Base-by-base conservation (phyloP, 78 protist genomes). In the Dictyostelium citrinum region DNA sequence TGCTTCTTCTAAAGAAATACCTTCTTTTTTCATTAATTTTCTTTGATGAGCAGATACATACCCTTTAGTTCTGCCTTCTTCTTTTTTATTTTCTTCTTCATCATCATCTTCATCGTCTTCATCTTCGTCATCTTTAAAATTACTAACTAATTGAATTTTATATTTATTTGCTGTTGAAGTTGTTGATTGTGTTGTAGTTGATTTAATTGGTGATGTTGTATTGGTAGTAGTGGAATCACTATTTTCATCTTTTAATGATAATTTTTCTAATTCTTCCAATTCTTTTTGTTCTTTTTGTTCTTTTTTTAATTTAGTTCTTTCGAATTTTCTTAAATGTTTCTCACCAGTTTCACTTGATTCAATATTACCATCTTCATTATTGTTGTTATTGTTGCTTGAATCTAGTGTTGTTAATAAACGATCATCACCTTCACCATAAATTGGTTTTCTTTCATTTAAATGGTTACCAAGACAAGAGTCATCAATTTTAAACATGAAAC, bases 401-500 rank as follows among this genome's bases (percentile, higher is more conserved):
- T 29, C 61, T 0, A 86, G 45, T 0, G n/a, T 20, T 55, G 27
- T 20, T 10, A 39, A 67, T 24, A n/a, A 9, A 55, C 64, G 64
- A 16, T 37, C 70, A 45, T 77, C 78, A 46, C 58, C 85, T 24
- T 33, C 35, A 29, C 55, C 60, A 35, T 20, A n/a, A 3, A 83
- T 35, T 5, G 92, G 51, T 67, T 70, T 27, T 61, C 91, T 46
- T 90, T 96, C 96, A 11, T 79, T 83, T 22, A 84, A 22, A 58
- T 94, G 97, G 11, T 45, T 39, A 33, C 90, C 92, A 12, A 91
- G 67, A 37, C 95, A 94, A 20, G 33, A 76, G 3, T 92, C 96
- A 85, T 93, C 96, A 22, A 97, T 46, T 14, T 81, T 58, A 90
- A 98, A 99, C 84, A 99, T 80, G 51, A 98, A 24, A 9, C 97